A percentile compares a stretch with the other conserved stretches of the same genome.
Conservation (phyloP, 1,139 yeast genomes). For the Geotrichum histeridarum region DNA sequence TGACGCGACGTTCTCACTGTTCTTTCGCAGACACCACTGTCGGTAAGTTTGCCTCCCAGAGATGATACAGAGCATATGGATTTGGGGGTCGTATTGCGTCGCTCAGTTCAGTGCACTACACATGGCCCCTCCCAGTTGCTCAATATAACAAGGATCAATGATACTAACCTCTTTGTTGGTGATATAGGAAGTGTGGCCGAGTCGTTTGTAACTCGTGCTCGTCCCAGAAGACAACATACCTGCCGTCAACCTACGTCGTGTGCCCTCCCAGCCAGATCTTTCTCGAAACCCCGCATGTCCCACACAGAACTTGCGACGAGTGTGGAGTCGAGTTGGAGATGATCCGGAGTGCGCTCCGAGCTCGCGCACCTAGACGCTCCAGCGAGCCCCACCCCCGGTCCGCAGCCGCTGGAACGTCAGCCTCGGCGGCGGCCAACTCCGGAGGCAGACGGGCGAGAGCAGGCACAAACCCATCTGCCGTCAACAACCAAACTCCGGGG, state of each 20-base stretch:
- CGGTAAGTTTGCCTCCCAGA: constrained; percentile 38
- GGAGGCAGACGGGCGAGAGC: background rate
- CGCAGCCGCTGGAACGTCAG: too few relatives aligned
- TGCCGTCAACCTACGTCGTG: constrained; percentile 48
- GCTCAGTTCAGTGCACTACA: too few relatives aligned
- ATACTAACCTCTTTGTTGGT: too few relatives aligned
- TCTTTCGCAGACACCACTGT: constrained; percentile 87
- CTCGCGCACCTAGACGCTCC: constrained; percentile 5
- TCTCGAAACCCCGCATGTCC: constrained; percentile 47
- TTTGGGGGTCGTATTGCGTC: too few relatives aligned
- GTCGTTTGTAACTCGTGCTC: constrained; percentile 72
- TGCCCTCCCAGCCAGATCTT: constrained; percentile 45
- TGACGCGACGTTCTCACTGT: constrained; percentile 51
- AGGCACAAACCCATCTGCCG: background rate
- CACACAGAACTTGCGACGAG: constrained; percentile 65
- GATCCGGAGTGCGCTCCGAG: constrained; percentile 41
- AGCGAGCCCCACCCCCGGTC: background rate
- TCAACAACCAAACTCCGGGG: background rate
- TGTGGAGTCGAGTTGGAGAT: constrained; percentile 61
- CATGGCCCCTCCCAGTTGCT: constrained; percentile 18
- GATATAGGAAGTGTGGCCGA: constrained; percentile 58
- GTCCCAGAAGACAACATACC: constrained; percentile 42
- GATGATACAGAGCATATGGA: too few relatives aligned
- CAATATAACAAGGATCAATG: too few relatives aligned
- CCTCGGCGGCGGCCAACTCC: too few relatives aligned